phyloP scores from a whole-genome alignment of 2,329 filamentous ascomycete genomes.

The Stachybotrys elegans region DNA sequence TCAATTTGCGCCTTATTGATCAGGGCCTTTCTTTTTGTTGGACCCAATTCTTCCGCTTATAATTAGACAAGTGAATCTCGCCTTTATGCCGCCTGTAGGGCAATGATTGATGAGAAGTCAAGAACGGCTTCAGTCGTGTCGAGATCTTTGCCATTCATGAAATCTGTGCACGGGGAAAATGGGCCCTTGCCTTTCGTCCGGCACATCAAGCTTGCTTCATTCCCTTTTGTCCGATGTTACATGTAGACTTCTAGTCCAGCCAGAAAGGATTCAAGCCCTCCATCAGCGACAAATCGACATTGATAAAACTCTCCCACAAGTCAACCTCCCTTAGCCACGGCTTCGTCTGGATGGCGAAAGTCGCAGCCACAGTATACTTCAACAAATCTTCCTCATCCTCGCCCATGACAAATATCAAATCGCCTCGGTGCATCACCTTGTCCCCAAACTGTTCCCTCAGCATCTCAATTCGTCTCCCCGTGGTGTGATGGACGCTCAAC shows the following conservation, averaged over 20 bases:
- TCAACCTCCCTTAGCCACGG: conserved; percentile 22
- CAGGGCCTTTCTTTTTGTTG: too few relatives aligned
- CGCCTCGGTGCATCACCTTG: conserved; percentile 14
- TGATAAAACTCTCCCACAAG: conserved; percentile 22
- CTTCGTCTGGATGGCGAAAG: conserved; percentile 22
- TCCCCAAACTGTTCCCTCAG: conserved; percentile 12
- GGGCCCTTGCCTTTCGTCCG: neutral
- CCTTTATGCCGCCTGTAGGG: neutral
- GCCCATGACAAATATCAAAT: conserved; percentile 22
- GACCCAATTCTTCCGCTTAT: too few relatives aligned
- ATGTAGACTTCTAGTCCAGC: conserved; percentile 12
- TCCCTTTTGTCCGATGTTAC: neutral
- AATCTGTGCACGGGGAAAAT: neutral
- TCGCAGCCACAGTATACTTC: conserved; percentile 15
- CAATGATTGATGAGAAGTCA: neutral
- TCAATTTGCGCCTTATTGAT: too few relatives aligned
- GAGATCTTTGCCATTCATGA: neutral
- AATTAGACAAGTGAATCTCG: neutral
- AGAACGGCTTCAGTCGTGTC: neutral
- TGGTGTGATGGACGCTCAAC: conserved; percentile 12
- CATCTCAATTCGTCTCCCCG: conserved; percentile 9
- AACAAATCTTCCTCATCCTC: conserved; percentile 14
- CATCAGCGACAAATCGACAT: conserved; percentile 18
- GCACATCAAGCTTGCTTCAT: neutral
- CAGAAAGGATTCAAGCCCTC: conserved; percentile 13